phyloP scores from a whole-genome alignment of 2,329 filamentous ascomycete species.

The Botrytis elliptica region DNA sequence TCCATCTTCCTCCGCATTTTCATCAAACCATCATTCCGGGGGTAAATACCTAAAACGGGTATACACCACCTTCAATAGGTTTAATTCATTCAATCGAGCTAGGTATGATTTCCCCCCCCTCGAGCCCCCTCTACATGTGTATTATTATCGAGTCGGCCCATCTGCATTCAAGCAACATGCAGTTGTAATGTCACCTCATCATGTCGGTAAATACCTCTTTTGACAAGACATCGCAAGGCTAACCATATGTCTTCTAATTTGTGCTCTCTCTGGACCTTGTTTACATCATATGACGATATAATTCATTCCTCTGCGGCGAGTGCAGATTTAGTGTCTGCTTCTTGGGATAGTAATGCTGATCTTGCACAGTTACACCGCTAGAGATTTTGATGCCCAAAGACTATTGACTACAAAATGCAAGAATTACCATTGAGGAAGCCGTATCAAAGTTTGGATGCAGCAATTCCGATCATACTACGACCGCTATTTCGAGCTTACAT shows the following conservation, averaged over 20 bases:
- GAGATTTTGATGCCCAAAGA: not conserved
- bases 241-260: not conserved
- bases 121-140: not conserved
- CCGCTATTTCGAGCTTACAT: constrained; percentile 60
- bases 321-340: constrained; percentile 8
- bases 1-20: constrained; percentile 25
- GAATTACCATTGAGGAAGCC: not conserved
- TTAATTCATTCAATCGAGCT: not conserved
- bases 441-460: constrained; percentile 36
- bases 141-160: not conserved
- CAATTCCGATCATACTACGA: constrained; percentile 51
- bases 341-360: not conserved
- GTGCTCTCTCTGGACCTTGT: not conserved
- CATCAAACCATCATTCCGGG: constrained; percentile 27
- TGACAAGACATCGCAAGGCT: not conserved
- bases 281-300: not conserved
- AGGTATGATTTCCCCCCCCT: not conserved
- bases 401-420: not conserved
- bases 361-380: not conserved
- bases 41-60: constrained; percentile 17
- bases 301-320: not conserved
- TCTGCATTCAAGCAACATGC: not conserved
- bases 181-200: not conserved
- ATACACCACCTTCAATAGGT: not conserved
- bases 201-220: not conserved